Conservation (phyloP, 2,329 filamentous ascomycete genomes). For the Penicillium sp. region DNA sequence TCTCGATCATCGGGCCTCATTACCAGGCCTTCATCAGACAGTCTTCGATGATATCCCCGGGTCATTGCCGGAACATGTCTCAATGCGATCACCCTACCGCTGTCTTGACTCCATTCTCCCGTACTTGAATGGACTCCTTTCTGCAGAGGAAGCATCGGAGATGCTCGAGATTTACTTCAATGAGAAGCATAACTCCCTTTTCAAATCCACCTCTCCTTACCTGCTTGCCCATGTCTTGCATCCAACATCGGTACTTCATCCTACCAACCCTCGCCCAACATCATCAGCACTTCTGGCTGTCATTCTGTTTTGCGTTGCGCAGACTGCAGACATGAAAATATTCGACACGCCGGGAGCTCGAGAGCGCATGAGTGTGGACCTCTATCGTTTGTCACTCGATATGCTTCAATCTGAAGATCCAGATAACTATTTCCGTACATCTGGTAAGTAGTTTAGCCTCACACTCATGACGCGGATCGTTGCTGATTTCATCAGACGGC, state of each 20-base stretch:
- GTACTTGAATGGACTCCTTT: constrained; percentile 42
- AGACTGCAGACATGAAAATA: constrained; percentile 50
- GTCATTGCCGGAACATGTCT: background rate
- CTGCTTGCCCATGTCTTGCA: constrained; percentile 52
- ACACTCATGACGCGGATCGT: background rate
- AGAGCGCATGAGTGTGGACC: constrained; percentile 34
- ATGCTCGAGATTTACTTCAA: constrained; percentile 53
- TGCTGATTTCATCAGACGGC: constrained; percentile 11
- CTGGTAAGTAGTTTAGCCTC: constrained; percentile 4
- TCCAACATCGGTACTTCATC: constrained; percentile 47
- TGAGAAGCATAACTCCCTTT: constrained; percentile 47
- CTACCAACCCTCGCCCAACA: constrained; percentile 43
- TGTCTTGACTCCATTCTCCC: constrained; percentile 48
- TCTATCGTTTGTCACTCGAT: constrained; percentile 38
- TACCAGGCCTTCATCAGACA: constrained; percentile 5
- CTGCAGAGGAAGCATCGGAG: constrained; percentile 46
- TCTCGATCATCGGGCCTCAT: background rate
- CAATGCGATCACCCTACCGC: constrained; percentile 31
- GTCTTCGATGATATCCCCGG: constrained; percentile 24
- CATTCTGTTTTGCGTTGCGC: constrained; percentile 53
- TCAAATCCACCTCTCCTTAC: constrained; percentile 51
- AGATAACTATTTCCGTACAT: constrained; percentile 23
- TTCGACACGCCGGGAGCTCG: constrained; percentile 47
- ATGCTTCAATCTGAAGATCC: constrained; percentile 30
- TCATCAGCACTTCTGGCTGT: constrained; percentile 50